Percentiles rank a stretch among this genome's conserved stretches.
Conservation (phyloP, 768 basidiomycete species). For the Mycena olivaceomarginata region DNA sequence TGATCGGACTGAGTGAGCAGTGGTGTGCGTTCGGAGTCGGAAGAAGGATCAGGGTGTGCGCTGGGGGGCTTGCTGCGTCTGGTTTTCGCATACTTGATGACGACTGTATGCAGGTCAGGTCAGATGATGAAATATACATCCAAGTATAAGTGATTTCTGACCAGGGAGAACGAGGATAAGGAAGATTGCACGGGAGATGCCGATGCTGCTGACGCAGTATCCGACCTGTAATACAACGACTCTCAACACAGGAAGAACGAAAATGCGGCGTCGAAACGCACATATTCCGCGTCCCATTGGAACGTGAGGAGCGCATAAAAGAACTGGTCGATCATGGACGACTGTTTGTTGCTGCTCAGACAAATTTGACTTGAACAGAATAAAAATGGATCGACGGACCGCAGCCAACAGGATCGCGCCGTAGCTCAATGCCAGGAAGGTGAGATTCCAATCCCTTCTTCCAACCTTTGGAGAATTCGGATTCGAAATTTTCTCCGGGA, state of each 20-base stretch:
- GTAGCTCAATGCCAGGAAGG: conserved; percentile 72
- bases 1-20: conserved; percentile 40
- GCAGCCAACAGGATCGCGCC: conserved; percentile 70
- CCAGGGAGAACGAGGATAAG: conserved; percentile 77
- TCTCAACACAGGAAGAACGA: neutral
- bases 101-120: conserved; percentile 42
- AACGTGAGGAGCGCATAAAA: conserved; percentile 80
- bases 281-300: conserved; percentile 71
- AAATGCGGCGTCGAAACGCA: neutral
- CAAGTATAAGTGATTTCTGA: conserved; percentile 54
- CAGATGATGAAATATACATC: neutral
- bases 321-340: conserved; percentile 73
- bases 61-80: conserved; percentile 54
- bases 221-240: conserved; percentile 68
- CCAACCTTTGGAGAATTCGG: conserved; percentile 54
- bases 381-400: conserved; percentile 51
- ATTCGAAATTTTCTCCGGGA: conserved; percentile 61
- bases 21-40: conserved; percentile 40
- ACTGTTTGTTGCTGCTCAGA: conserved; percentile 59
- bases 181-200: conserved; percentile 71
- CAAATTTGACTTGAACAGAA: neutral
- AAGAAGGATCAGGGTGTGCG: neutral
- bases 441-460: conserved; percentile 80
- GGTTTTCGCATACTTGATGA: conserved; percentile 72
- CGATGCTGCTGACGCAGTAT: conserved; percentile 80